Conservation (phyloP, 805 yeast species). For the Lachancea thermotolerans region DNA sequence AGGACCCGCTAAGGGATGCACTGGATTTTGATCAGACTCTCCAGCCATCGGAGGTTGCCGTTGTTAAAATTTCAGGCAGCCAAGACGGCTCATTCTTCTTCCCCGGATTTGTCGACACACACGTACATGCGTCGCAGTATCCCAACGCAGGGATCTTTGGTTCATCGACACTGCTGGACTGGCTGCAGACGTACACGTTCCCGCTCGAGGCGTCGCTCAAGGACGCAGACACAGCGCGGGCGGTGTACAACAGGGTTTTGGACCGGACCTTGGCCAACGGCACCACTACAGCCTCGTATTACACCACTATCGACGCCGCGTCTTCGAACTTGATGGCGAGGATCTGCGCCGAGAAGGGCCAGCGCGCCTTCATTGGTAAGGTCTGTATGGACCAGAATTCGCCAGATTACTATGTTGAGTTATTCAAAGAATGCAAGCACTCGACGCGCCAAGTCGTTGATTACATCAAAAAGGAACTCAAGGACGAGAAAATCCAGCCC, state of each 20-base stretch:
- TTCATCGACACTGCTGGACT: slow-evolving; percentile 74
- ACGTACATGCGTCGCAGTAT: slow-evolving; percentile 78
- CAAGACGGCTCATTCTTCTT: slow-evolving; percentile 45
- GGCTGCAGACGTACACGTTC: slow-evolving; percentile 85
- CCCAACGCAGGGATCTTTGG: slow-evolving; percentile 83
- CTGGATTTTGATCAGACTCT: slow-evolving; percentile 13
- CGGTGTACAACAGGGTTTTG: slow-evolving; percentile 64
- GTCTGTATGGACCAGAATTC: slow-evolving; percentile 89
- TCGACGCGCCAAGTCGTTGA: slow-evolving; percentile 52
- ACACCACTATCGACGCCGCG: slow-evolving; percentile 76
- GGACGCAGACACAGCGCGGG: slow-evolving; percentile 46
- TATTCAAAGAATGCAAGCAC: slow-evolving; percentile 44
- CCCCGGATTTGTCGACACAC: slow-evolving; percentile 81
- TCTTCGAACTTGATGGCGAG: slow-evolving; percentile 76
- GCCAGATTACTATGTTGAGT: slow-evolving; percentile 63
- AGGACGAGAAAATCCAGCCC: slow-evolving; percentile 51
- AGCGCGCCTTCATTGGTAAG: slow-evolving; percentile 85
- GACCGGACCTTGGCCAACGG: slow-evolving; percentile 66
- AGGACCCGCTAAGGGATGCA: slow-evolving; percentile 28
- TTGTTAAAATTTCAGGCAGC: slow-evolving; percentile 25
- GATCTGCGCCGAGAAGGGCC: slow-evolving; percentile 59
- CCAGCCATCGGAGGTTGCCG: slow-evolving; percentile 11
- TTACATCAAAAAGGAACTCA: slow-evolving; percentile 50
- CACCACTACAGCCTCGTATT: slow-evolving; percentile 89
- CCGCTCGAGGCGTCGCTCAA: slow-evolving; percentile 71